These are phyloP conservation scores for Talaromyces albobiverticillius DNA, from an alignment of 2,329 filamentous ascomycete genomes.

Conservation along the genomic window DNA sequence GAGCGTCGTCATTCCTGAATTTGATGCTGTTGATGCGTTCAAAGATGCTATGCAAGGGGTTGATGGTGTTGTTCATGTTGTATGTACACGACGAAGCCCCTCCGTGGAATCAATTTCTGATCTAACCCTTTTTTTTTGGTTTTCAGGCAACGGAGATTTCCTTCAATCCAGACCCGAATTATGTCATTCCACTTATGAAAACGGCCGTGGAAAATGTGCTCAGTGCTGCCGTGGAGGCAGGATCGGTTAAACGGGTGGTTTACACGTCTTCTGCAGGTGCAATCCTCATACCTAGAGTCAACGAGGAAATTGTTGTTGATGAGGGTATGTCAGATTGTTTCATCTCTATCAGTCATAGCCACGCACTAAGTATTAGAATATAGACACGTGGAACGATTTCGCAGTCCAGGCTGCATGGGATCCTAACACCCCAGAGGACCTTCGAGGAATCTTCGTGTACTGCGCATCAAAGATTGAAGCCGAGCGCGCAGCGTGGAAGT, in stretches of 20 bases:
- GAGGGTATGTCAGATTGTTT: slow-evolving; percentile 20
- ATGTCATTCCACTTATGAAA: not conserved
- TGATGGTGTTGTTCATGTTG: not conserved
- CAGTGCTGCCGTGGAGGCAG: slow-evolving; percentile 11
- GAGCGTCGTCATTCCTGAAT: not conserved
- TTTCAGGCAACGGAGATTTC: slow-evolving; percentile 9
- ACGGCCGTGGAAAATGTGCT: slow-evolving; percentile 14
- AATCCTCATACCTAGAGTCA: not conserved
- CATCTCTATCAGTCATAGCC: too few species aligned
- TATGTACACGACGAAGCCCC: not conserved
- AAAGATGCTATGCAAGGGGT: not conserved
- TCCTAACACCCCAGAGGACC: slow-evolving; percentile 20
- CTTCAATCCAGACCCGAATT: not conserved
- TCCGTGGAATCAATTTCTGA: not conserved
- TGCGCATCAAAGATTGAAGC: slow-evolving; percentile 45
- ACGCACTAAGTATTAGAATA: not conserved
- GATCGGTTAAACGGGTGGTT: slow-evolving; percentile 18
- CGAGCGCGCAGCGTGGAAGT: slow-evolving; percentile 49
- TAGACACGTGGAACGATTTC: slow-evolving; percentile 8
- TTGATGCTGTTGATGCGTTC: not conserved
- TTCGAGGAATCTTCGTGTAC: slow-evolving; percentile 31
- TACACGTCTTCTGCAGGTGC: slow-evolving; percentile 20
- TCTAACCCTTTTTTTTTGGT: too few species aligned
- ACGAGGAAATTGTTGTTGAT: slow-evolving; percentile 12
- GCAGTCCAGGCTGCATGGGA: not conserved